Conservation (phyloP, 352 stramenopile genomes). For the Phytophthora meadii region DNA sequence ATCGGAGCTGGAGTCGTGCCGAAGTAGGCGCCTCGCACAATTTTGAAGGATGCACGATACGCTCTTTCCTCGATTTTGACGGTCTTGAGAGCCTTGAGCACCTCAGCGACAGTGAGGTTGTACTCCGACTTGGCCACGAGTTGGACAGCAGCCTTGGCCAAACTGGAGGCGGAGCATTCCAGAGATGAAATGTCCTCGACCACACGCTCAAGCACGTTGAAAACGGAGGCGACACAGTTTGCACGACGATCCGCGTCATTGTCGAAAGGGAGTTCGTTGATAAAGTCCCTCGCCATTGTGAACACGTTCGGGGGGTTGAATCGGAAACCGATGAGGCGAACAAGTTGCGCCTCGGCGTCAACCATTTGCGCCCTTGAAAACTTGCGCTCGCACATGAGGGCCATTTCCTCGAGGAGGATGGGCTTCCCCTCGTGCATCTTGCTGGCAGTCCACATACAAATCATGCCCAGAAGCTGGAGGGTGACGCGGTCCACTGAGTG, state of each 20-base stretch:
- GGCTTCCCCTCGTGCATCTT: conserved; percentile 81
- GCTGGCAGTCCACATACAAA: conserved; percentile 74
- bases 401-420: conserved; percentile 78
- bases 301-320: conserved; percentile 73
- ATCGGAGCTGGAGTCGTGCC: background rate
- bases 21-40: conserved; percentile 44
- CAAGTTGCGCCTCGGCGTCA: conserved; percentile 60
- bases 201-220: conserved; percentile 48
- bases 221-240: conserved; percentile 46
- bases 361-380: conserved; percentile 72
- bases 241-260: conserved; percentile 22
- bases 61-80: conserved; percentile 30
- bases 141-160: conserved; percentile 57
- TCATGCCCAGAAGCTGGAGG: conserved; percentile 76
- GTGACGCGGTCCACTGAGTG: conserved; percentile 78
- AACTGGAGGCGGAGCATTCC: conserved; percentile 46
- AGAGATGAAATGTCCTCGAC: conserved; percentile 44
- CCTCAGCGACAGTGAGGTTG: conserved; percentile 31
- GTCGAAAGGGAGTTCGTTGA: conserved; percentile 44
- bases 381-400: conserved; percentile 76
- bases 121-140: conserved; percentile 50
- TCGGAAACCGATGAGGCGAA: conserved; percentile 64
- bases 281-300: conserved; percentile 72
- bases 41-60: conserved; percentile 44
- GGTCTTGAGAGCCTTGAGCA: conserved; percentile 30